Evolutionary conservation across 768 basidiomycete genomes (phyloP).

Genomic region (Phylloporus rhodoxanthus): DNA sequence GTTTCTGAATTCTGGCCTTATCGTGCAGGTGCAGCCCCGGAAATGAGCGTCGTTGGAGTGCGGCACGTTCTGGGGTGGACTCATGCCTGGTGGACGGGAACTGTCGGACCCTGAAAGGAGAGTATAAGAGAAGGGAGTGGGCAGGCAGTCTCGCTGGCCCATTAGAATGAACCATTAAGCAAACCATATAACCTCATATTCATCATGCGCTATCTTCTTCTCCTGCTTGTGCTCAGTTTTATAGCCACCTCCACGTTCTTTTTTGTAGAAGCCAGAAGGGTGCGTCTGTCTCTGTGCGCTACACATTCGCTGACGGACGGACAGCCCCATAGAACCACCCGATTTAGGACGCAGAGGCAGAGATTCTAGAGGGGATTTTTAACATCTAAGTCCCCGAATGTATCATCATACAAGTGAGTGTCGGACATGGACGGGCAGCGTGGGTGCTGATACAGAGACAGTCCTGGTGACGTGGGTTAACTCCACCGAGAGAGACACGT

Average conservation of each 20-base stretch:
- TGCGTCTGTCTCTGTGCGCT: constrained; percentile 8
- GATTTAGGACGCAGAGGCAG: constrained; percentile 1
- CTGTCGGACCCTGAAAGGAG: constrained; percentile 21
- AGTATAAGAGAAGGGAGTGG: constrained; percentile 19
- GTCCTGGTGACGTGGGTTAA: constrained; percentile 16
- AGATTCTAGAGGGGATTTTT: constrained; percentile 21
- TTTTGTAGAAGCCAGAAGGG: constrained; percentile 27
- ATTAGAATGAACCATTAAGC: constrained; percentile 26
- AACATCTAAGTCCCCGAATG: constrained; percentile 22
- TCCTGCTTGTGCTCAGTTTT: constrained; percentile 26
- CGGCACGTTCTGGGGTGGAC: constrained; percentile 23
- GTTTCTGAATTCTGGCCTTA: constrained; percentile 1
- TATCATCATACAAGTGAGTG: constrained; percentile 21
- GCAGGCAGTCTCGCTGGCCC: constrained; percentile 15
- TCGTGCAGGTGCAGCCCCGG: constrained; percentile 11
- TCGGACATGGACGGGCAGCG: background rate
- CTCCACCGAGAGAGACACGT: constrained; percentile 16
- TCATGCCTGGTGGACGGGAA: constrained; percentile 10
- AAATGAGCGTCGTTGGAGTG: constrained; percentile 14
- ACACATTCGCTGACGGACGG: constrained; percentile 4
- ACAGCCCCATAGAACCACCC: constrained; percentile 20
- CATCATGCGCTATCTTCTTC: constrained; percentile 26
- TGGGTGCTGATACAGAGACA: constrained; percentile 2
- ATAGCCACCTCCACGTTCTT: constrained; percentile 27
- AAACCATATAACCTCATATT: constrained; percentile 6